Evolutionary conservation across 352 stramenopile species (phyloP), one percentile per base, ranked within the genome.

Genomic region (Globisporangium spinosum): DNA sequence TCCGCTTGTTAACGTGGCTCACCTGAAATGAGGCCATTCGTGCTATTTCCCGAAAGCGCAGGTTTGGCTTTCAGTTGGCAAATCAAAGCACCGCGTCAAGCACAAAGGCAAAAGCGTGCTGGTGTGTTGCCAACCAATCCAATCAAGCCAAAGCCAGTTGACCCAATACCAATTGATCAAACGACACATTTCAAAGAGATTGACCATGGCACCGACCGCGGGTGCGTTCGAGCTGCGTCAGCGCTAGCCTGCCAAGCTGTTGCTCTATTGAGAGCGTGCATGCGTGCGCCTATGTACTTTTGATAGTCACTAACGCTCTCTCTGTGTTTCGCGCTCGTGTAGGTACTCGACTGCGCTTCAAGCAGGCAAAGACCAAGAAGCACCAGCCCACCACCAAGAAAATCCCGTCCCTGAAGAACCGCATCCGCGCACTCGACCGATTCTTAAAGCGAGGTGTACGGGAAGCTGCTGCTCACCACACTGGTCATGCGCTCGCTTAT

Each of bases 331-430:
- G 22, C 49, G 6, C n/a, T 43, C 17, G n/a, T 29, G 51, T 20
- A 92, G 86, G 86, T 34, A 94, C 83, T 12, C 86, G 86, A 35
- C 72, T 94, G 40, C 86, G 86, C 68, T 87, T 90, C 61, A 85
- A 92, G 64, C 82, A 88, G 56, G 70, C 75, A 51, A 77, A 72
- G 23, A 64, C 68, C 32, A 90, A 88, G 70, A 90, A 89, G 49
- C 77, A 79, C 20, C 71, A 71, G 59, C 64, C 77, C 34, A 38
- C 40, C 10, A 47, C 65, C 53, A 94, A 93, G 70, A 94, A 94
- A 65, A 68, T 86, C 10, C 86, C 82, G 59, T 94, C 86, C 38
- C 77, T 93, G 58, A 94, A 94, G 76, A 94, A 94, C 64, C 86
- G 83, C 66, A 94, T 94, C 56, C 86, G 86, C 40, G 84, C 77